These are phyloP conservation scores for Cornus controversa DNA, from an alignment of 148 eudicot genomes.

Conservation along the genomic window DNA sequence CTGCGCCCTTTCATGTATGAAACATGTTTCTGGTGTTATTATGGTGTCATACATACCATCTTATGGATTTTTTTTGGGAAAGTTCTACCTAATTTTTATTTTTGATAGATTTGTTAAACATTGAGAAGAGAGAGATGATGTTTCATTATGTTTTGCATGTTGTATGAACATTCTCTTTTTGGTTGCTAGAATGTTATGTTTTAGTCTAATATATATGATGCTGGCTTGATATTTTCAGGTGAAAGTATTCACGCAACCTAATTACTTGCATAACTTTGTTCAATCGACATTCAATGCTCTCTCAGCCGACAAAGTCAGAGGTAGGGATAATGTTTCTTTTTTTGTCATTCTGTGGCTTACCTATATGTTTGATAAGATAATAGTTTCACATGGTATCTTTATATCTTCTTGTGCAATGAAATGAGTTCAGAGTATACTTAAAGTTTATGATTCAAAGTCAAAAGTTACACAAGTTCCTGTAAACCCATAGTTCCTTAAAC, in stretches of 20 bases:
- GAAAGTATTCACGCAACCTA: slow-evolving; percentile 79
- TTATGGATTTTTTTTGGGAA: too few relatives aligned
- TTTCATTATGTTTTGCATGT: neutral
- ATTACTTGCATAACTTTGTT: slow-evolving; percentile 88
- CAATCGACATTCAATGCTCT: slow-evolving; percentile 91
- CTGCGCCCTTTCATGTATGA: too few relatives aligned
- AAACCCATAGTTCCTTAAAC: neutral
- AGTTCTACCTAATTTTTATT: too few relatives aligned
- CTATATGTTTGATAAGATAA: neutral
- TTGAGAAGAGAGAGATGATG: neutral
- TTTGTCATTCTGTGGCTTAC: neutral
- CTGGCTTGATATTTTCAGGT: slow-evolving; percentile 34
- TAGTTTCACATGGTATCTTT: neutral
- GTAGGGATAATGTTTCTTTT: neutral
- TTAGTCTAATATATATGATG: neutral
- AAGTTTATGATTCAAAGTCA: neutral
- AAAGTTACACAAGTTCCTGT: neutral
- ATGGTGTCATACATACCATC: too few relatives aligned
- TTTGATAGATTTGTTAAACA: too few relatives aligned
- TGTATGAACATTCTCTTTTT: neutral
- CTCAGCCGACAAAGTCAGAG: slow-evolving; percentile 57
- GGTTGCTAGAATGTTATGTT: neutral
- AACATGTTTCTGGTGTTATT: too few relatives aligned
- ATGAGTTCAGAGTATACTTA: neutral
- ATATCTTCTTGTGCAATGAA: neutral